Percentiles rank a stretch among this genome's conserved stretches.
Conservation (phyloP, 345 rosid species). For the Excoecaria cochinchinensis region DNA sequence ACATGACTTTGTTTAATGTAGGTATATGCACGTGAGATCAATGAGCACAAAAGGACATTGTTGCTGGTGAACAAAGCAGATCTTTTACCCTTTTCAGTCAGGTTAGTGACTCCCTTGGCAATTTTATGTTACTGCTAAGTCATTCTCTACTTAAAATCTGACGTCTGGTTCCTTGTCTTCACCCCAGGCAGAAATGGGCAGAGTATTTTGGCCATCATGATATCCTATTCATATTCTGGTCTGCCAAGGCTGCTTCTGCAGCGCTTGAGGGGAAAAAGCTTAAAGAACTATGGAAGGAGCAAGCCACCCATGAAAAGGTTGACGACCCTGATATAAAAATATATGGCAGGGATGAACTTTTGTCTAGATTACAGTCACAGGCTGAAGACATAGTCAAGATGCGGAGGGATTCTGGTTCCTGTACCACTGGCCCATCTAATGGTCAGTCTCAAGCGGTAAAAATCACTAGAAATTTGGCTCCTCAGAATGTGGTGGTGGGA, state of each 20-base stretch:
- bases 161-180: slow-evolving; percentile 16
- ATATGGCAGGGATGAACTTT: slow-evolving; percentile 78
- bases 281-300: slow-evolving; percentile 34
- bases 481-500: slow-evolving; percentile 65
- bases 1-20: slow-evolving; percentile 20
- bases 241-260: slow-evolving; percentile 91
- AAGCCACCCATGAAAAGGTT: slow-evolving; percentile 28
- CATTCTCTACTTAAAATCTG: slow-evolving; percentile 8
- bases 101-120: slow-evolving; percentile 35
- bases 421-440: slow-evolving; percentile 28
- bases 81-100: slow-evolving; percentile 70
- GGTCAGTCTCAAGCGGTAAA: slow-evolving; percentile 22
- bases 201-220: slow-evolving; percentile 52
- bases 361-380: slow-evolving; percentile 64
- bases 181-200: slow-evolving; percentile 78
- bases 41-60: slow-evolving; percentile 72
- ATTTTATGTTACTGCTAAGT: not conserved
- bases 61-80: slow-evolving; percentile 95
- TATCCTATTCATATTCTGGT: slow-evolving; percentile 81
- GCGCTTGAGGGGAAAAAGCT: slow-evolving; percentile 65
- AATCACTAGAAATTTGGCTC: slow-evolving; percentile 19
- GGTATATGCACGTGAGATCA: slow-evolving; percentile 80
- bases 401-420: slow-evolving; percentile 46
- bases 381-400: slow-evolving; percentile 67
- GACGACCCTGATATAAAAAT: slow-evolving; percentile 60